Evolutionary conservation across 2,329 filamentous ascomycete species (phyloP).

Genomic region (Hirsutella minnesotensis): DNA sequence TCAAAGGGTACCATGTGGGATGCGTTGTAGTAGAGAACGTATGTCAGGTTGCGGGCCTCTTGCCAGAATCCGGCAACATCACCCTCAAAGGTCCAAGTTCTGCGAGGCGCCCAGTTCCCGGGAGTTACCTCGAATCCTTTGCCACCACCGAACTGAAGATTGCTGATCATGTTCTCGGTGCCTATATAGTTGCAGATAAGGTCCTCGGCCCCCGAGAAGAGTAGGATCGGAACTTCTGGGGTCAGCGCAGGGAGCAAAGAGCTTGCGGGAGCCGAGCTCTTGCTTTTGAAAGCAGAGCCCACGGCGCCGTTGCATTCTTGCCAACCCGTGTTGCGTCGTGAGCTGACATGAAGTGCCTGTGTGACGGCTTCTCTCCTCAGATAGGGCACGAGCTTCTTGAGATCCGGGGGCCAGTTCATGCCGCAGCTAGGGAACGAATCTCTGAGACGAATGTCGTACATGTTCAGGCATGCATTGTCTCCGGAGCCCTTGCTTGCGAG

Average conservation of each 20-base stretch:
- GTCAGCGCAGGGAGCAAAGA: constrained; percentile 68
- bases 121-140: constrained; percentile 83
- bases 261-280: constrained; percentile 61
- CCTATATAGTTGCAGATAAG: constrained; percentile 96
- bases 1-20: constrained; percentile 99
- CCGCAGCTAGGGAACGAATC: constrained; percentile 78
- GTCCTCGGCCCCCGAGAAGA: constrained; percentile 91
- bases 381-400: constrained; percentile 68
- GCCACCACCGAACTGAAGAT: constrained; percentile 82
- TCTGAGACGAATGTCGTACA: constrained; percentile 87
- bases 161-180: constrained; percentile 81
- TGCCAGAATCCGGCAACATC: constrained; percentile 86
- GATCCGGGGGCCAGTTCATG: constrained; percentile 95
- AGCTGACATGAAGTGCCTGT: constrained; percentile 68
- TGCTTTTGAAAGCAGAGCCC: constrained; percentile 54
- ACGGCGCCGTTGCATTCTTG: constrained; percentile 79
- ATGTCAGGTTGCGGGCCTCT: constrained; percentile 86
- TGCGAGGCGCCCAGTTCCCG: constrained; percentile 82
- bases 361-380: constrained; percentile 71
- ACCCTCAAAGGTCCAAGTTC: constrained; percentile 88
- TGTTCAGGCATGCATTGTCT: constrained; percentile 64
- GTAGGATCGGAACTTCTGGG: constrained; percentile 61
- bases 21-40: constrained; percentile 88
- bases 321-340: constrained; percentile 79
- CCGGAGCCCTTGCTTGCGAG: constrained; percentile 46